Evolutionary conservation across 225 moss, liverwort and hornwort genomes (phyloP), one percentile per base, ranked within the genome.

Genomic region (Lunularia cruciata): DNA sequence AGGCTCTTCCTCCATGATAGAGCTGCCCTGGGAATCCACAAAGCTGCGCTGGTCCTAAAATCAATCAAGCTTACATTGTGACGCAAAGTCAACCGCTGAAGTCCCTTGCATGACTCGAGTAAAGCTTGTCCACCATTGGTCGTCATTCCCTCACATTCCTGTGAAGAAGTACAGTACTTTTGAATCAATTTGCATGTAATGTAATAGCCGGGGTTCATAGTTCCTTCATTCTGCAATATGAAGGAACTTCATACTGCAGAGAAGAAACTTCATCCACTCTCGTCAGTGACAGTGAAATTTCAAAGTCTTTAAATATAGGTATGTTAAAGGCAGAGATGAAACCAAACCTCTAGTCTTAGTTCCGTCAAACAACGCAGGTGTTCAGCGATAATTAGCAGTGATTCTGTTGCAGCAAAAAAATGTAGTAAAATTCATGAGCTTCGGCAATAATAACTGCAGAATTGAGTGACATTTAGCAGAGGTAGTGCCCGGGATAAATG

Each of bases 311-410:
- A n/a, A n/a, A n/a, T n/a, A n/a, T n/a, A n/a, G n/a, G n/a, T n/a
- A n/a, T n/a, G n/a, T n/a, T n/a, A 16, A 4, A 25, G 60, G 7
- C 35, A 49, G 57, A 19, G 11, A 65, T 8, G 33, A 52, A 11
- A 57, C 18, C 55, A 37, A 49, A 86, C 89, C 89, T 88, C 88
- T 45, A 91, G 88, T 77, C 76, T 73, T 59, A 91, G 81, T 32
- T 85, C 75, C 35, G 57, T 76, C 76, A 91, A 79, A 63, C 81
- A 79, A 57, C 71, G 52, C 88, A 85, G 86, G 27, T 76, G 78
- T 35, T 73, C 54, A 40, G 79, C 72, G 43, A 86, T 83, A 19
- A 49, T 75, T 65, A 72, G 60, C 66, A 88, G 45, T 30, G 86
- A 85, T 43, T 57, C 86, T 91, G 83, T 20, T 20, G 45, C 45